Percentiles rank a stretch among this genome's conserved stretches.
These are phyloP conservation scores for Stenogyne calaminthoides DNA, from an alignment of 305 asterid genomes.

Conservation along the genomic window DNA sequence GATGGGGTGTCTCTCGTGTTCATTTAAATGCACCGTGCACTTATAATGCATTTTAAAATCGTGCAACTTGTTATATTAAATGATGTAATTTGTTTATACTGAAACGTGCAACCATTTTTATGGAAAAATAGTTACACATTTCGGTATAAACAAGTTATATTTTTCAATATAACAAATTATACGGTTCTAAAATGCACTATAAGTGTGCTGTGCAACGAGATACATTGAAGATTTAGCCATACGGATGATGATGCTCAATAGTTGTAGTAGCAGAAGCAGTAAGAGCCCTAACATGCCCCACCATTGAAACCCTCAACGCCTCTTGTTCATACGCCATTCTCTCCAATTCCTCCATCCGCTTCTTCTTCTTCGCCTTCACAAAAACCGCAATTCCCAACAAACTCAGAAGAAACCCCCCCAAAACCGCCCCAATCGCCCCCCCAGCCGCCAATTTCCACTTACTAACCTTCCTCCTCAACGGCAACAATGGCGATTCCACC, in stretches of 20 bases:
- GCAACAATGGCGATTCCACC: constrained; percentile 70
- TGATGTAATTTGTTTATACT: too few relatives aligned
- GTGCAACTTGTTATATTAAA: too few relatives aligned
- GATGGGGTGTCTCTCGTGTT: too few relatives aligned
- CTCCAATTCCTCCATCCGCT: constrained; percentile 81
- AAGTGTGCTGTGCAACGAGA: too few relatives aligned
- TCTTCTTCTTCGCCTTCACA: constrained; percentile 83
- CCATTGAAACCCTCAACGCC: constrained; percentile 94
- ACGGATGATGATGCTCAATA: constrained; percentile 48
- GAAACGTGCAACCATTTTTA: too few relatives aligned
- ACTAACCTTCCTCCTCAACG: constrained; percentile 49
- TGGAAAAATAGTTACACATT: too few relatives aligned
- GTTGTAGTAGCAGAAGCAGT: constrained; percentile 66
- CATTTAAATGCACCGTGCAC: too few relatives aligned
- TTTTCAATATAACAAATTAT: too few relatives aligned
- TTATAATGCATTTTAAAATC: too few relatives aligned
- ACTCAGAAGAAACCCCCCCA: constrained; percentile 65
- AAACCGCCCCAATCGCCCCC: constrained; percentile 67
- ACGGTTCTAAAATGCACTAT: too few relatives aligned
- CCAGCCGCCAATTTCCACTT: constrained; percentile 64
- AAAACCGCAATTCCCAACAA: constrained; percentile 62
- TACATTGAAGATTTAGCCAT: too few relatives aligned
- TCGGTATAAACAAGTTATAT: too few relatives aligned
- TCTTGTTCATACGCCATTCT: constrained; percentile 92
- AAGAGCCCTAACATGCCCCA: constrained; percentile 82